Evolutionary conservation across 257 asterid genomes (phyloP).

Genomic region (Fraxinus pennsylvanica): DNA sequence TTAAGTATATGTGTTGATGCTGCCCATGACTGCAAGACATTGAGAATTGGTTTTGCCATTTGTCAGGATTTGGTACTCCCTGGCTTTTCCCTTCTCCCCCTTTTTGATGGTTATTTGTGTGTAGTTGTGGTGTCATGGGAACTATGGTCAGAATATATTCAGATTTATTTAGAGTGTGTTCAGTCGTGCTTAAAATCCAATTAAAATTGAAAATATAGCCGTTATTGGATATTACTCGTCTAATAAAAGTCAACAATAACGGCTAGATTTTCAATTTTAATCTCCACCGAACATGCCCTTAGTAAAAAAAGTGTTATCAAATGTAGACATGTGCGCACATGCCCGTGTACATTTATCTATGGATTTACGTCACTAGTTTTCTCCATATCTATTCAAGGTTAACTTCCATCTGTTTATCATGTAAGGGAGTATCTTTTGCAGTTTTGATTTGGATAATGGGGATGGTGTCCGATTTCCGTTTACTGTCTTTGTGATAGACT

Average conservation of each 20-base stretch:
- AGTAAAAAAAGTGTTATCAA: constrained; percentile 6
- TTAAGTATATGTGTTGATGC: constrained; percentile 9
- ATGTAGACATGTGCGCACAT: not conserved
- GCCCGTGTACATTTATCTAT: not conserved
- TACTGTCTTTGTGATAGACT: not conserved
- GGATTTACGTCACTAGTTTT: not conserved
- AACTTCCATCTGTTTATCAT: not conserved
- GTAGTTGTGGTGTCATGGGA: constrained; percentile 12
- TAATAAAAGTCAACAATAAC: too few species aligned
- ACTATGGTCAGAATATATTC: constrained; percentile 21
- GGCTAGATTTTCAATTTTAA: too few species aligned
- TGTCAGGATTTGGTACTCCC: not conserved
- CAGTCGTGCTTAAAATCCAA: too few species aligned
- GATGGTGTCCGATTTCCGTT: not conserved
- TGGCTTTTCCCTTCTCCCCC: not conserved
- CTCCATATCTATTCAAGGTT: not conserved
- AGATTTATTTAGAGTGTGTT: not conserved
- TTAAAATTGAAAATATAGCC: too few species aligned
- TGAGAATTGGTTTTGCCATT: constrained; percentile 17
- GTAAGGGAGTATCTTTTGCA: not conserved
- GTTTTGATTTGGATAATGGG: not conserved
- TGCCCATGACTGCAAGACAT: not conserved
- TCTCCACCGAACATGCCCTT: too few species aligned
- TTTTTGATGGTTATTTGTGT: not conserved
- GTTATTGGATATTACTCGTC: too few species aligned